A percentile compares a stretch with the other conserved stretches of the same genome.
Conservation (phyloP, 225 moss, liverwort and hornwort species). For the Physcomitrium patens region DNA sequence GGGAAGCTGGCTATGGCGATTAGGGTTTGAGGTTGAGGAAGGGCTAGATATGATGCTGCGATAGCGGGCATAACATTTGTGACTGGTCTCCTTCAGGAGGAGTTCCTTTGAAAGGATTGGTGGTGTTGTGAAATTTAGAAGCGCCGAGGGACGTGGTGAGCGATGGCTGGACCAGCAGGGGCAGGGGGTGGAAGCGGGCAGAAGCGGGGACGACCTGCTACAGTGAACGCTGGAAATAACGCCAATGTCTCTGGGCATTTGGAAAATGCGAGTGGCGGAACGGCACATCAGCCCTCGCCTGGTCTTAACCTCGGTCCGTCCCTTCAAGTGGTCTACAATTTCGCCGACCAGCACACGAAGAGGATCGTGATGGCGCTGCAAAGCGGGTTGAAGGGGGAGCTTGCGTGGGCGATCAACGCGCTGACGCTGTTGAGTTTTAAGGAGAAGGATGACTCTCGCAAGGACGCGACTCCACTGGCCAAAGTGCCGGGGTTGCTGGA, state of each 20-base stretch:
- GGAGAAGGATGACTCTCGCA: slow-evolving; percentile 88
- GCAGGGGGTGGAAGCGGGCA: slow-evolving; percentile 63
- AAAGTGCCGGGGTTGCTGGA: slow-evolving; percentile 88
- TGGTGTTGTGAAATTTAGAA: neutral
- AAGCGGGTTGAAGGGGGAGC: slow-evolving; percentile 91
- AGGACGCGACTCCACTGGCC: slow-evolving; percentile 78
- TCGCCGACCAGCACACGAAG: slow-evolving; percentile 87
- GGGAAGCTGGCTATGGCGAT: too few species aligned
- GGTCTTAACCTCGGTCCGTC: slow-evolving; percentile 71
- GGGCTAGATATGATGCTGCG: too few species aligned
- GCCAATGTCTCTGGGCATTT: slow-evolving; percentile 5
- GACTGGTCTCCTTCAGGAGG: too few species aligned
- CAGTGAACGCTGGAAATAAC: slow-evolving; percentile 33
- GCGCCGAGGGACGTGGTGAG: neutral
- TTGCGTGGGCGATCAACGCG: slow-evolving; percentile 88
- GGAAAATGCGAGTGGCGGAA: slow-evolving; percentile 38
- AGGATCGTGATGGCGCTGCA: slow-evolving; percentile 92
- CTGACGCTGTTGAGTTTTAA: slow-evolving; percentile 86
- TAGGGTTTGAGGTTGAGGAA: too few species aligned
- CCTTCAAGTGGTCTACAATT: slow-evolving; percentile 67
- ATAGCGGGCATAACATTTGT: too few species aligned
- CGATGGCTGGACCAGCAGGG: slow-evolving; percentile 80
- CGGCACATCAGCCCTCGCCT: slow-evolving; percentile 45
- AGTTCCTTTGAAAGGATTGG: neutral
- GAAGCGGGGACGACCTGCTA: slow-evolving; percentile 65